Base-by-base conservation (phyloP, 768 basidiomycete genomes). In the Obba rivulosa region DNA sequence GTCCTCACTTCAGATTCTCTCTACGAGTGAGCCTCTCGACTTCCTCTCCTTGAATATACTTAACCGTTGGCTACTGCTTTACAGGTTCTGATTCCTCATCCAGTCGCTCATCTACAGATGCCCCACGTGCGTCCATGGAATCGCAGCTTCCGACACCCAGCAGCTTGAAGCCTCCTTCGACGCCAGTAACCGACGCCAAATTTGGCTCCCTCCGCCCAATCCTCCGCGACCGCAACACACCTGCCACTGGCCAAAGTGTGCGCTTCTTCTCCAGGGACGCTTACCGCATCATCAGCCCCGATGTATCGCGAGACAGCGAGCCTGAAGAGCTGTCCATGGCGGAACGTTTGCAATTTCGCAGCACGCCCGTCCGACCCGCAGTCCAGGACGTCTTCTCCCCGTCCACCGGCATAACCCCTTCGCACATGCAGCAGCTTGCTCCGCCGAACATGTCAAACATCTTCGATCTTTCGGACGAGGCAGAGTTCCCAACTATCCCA, bases 211-310 rank as follows among this genome's bases (percentile, higher is more conserved):
- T 84, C 4, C 78, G 85, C 13, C 87, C 85, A 14, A 88, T 88
- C 53, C 72, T 88, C 22, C 81, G 83, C 36, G 80, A 83, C 51
- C 77, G 75, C 3, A 80, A 80, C 41, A 83, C 85, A 0, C 86
- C 86, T 14, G 85, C 81, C 3, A 85, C 84, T 10, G 85, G 86
- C n/a, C 81, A 82, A 60, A 87, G 80, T 51, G 86, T 88, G 36
- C 80, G 86, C 5, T 87, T 88, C 68, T 86, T 87, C 63, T 79
- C 85, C 22, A 74, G 80, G 22, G 80, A 85, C 45, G 81, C 79
- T 11, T 83, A 77, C 68, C 81, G 75, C 53, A 69, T 77, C 20
- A 78, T 83, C 57, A 85, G 74, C 42, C 81, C 83, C n/a, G 81
- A 87, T 38, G 66, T 73, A 18, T 84, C 83, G 16, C 72, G 75